phyloP scores from a whole-genome alignment of 208 protist genomes.

The Herpetomonas muscarum region DNA sequence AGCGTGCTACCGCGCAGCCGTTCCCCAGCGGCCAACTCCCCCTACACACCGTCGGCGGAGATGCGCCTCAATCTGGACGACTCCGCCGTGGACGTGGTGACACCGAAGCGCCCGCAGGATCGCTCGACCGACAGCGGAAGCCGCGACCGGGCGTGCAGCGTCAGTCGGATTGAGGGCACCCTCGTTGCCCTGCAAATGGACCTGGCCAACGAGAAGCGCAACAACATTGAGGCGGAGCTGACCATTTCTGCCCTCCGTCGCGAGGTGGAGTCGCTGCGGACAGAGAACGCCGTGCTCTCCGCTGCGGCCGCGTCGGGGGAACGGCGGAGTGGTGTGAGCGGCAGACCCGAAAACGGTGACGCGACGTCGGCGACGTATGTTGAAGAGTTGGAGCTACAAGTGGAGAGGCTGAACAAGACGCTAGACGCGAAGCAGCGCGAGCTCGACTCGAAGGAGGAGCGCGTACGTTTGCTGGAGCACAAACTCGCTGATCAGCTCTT shows the following conservation, averaged over 20 bases:
- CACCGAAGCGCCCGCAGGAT: too few relatives aligned
- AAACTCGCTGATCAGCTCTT: constrained; percentile 73
- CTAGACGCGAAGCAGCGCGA: constrained; percentile 41
- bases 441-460: constrained; percentile 51
- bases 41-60: neutral
- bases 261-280: constrained; percentile 38
- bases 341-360: constrained; percentile 3
- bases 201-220: constrained; percentile 63
- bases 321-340: constrained; percentile 4
- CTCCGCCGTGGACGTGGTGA: neutral
- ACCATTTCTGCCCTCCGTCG: constrained; percentile 35
- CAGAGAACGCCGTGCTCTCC: constrained; percentile 30
- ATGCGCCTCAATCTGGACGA: neutral
- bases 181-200: constrained; percentile 50
- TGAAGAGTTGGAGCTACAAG: constrained; percentile 37
- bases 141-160: constrained; percentile 15
- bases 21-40: neutral
- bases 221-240: constrained; percentile 70
- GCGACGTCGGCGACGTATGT: constrained; percentile 19
- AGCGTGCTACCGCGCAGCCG: neutral
- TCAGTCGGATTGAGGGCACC: constrained; percentile 29
- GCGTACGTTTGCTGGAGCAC: constrained; percentile 76
- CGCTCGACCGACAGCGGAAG: neutral
- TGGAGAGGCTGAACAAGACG: constrained; percentile 27
- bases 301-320: neutral